Evolutionary conservation across 2,329 filamentous ascomycete species (phyloP).

Genomic region (Botrytis fragariae): DNA sequence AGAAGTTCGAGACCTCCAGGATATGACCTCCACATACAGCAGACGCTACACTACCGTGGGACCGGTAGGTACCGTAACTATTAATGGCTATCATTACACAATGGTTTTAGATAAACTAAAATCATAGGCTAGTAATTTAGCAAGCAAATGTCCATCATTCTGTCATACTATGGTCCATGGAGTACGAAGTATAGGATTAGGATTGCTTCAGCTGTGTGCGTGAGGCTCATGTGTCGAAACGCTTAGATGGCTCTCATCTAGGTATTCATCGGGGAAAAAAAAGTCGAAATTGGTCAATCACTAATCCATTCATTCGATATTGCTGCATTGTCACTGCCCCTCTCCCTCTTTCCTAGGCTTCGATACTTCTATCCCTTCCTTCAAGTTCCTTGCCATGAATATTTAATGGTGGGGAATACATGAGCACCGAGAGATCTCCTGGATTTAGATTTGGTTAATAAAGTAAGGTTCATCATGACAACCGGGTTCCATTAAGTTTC

Average conservation of each 20-base stretch:
- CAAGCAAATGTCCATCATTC: not conserved
- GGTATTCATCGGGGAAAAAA: not conserved
- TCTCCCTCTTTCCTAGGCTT: not conserved
- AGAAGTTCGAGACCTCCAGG: constrained; percentile 1
- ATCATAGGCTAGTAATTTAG: not conserved
- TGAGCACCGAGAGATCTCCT: not conserved
- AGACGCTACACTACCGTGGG: not conserved
- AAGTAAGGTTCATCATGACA: not conserved
- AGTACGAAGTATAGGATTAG: not conserved
- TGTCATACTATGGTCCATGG: not conserved
- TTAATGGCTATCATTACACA: not conserved
- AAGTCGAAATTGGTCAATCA: not conserved
- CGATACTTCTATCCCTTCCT: not conserved
- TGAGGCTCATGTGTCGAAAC: not conserved
- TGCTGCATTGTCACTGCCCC: not conserved
- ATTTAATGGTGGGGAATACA: not conserved
- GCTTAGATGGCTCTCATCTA: not conserved
- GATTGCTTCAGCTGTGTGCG: not conserved
- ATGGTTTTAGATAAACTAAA: not conserved
- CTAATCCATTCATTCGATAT: not conserved
- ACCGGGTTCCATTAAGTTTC: not conserved
- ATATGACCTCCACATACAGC: not conserved
- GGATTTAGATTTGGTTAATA: not conserved
- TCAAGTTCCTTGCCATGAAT: not conserved
- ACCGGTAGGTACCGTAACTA: not conserved